Percentiles rank a stretch among this genome's conserved stretches.
Evolutionary conservation across 176 grass and related monocot genomes (phyloP).

Genomic region (Poa pratensis): DNA sequence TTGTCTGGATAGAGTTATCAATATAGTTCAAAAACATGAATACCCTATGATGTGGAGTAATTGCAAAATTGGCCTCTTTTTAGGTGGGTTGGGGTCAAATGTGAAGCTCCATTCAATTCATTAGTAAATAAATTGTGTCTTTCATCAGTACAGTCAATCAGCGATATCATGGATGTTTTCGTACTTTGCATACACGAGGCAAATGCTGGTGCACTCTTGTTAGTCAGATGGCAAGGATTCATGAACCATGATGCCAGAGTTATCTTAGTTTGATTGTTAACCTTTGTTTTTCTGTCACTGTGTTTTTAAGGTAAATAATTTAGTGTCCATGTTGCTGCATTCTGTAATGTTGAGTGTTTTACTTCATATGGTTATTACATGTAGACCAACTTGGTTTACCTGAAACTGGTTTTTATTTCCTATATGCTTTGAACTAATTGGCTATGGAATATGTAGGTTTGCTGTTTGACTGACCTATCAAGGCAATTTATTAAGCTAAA

Average conservation of each 20-base stretch:
- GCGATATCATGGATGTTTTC: not conserved
- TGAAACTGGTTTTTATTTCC: conserved; percentile 22
- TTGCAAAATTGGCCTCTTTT: not conserved
- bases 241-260: not conserved
- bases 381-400: conserved; percentile 26
- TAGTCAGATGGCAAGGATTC: not conserved
- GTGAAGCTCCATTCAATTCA: conserved; percentile 6
- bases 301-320: not conserved
- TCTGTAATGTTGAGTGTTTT: not conserved
- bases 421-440: not conserved
- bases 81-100: not conserved
- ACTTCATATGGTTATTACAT: not conserved
- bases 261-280: conserved; percentile 5
- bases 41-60: not conserved
- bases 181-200: not conserved
- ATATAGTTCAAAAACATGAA: not conserved
- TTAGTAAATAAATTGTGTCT: not conserved
- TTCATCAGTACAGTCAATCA: not conserved
- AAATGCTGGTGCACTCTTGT: conserved; percentile 26
- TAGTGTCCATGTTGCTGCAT: conserved; percentile 3
- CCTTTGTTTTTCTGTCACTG: not conserved
- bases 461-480: conserved; percentile 44
- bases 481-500: conserved; percentile 34
- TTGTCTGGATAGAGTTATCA: not conserved
- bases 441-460: conserved; percentile 35